Evolutionary conservation across 179 eudicot genomes (phyloP).

Genomic region (Spergularia azorica): DNA sequence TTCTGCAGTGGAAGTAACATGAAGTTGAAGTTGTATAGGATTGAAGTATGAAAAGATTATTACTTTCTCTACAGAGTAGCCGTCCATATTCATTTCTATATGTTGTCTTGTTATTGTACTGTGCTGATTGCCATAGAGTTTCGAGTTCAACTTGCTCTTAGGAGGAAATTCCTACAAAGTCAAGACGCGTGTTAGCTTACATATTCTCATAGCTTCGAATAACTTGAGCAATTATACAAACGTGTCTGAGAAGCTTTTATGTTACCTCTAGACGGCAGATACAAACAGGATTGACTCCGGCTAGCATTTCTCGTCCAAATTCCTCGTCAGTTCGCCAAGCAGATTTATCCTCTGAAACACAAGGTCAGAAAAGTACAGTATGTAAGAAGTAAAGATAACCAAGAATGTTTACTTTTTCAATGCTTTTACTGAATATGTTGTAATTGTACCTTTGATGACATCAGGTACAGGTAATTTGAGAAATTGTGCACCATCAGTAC

Average conservation of each 20-base stretch:
- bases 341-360: constrained; percentile 49
- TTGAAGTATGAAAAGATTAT: background rate
- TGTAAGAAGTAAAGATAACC: background rate
- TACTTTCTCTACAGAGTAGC: constrained; percentile 42
- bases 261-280: constrained; percentile 60
- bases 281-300: constrained; percentile 71
- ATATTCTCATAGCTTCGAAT: background rate
- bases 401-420: background rate
- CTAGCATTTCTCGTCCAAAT: constrained; percentile 87
- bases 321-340: constrained; percentile 98
- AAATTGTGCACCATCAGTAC: constrained; percentile 63
- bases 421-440: background rate
- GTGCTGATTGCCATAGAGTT: constrained; percentile 52
- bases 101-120: constrained; percentile 55
- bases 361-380: background rate
- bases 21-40: too few species aligned
- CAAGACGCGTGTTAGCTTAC: background rate
- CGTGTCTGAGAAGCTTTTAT: background rate
- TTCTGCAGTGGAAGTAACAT: background rate
- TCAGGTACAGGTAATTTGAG: constrained; percentile 71
- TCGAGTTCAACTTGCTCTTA: constrained; percentile 57
- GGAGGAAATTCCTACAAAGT: constrained; percentile 71
- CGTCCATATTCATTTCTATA: constrained; percentile 56
- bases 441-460: constrained; percentile 57
- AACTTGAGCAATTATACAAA: background rate